phyloP scores from a whole-genome alignment of 108 stramenopile genomes.

The Nannochloropsis oceanica region DNA sequence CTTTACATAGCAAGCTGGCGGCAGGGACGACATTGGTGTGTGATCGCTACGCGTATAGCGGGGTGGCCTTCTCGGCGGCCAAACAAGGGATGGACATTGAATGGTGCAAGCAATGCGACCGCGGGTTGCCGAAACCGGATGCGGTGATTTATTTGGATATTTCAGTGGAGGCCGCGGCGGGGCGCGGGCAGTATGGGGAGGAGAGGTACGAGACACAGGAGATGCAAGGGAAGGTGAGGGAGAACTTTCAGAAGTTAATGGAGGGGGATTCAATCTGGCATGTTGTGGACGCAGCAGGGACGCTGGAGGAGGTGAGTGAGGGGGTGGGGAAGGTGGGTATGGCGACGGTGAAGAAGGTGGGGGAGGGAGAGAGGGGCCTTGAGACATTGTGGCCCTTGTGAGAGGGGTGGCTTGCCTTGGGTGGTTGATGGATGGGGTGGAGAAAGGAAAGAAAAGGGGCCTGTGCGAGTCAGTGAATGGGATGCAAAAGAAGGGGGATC shows the following conservation, averaged over 20 bases:
- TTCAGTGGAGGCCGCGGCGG: conserved; percentile 60
- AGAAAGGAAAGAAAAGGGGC: too few species aligned
- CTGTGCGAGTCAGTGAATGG: too few species aligned
- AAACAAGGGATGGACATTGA: conserved; percentile 43
- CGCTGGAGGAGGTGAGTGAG: conserved; percentile 10
- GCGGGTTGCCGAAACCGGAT: conserved; percentile 89
- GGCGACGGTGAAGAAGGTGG: not conserved
- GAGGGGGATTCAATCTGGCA: conserved; percentile 2
- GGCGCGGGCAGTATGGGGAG: conserved; percentile 75
- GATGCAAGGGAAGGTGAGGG: conserved; percentile 18
- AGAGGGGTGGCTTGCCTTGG: not conserved
- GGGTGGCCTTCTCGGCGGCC: conserved; percentile 90
- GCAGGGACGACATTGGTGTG: conserved; percentile 66
- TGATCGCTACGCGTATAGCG: conserved; percentile 91
- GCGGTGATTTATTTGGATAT: conserved; percentile 85
- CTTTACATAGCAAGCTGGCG: conserved; percentile 34
- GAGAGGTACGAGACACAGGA: conserved; percentile 40
- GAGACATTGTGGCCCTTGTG: not conserved
- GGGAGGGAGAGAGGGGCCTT: not conserved
- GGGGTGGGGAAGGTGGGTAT: not conserved
- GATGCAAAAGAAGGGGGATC: too few species aligned
- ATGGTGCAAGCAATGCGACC: conserved; percentile 40
- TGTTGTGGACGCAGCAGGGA: conserved; percentile 6
- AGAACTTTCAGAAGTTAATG: conserved; percentile 7
- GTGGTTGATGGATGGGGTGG: too few species aligned